A percentile compares a stretch with the other conserved stretches of the same genome.
These are phyloP conservation scores for Eucalyptus regnans DNA, from an alignment of 345 rosid genomes.

Conservation along the genomic window DNA sequence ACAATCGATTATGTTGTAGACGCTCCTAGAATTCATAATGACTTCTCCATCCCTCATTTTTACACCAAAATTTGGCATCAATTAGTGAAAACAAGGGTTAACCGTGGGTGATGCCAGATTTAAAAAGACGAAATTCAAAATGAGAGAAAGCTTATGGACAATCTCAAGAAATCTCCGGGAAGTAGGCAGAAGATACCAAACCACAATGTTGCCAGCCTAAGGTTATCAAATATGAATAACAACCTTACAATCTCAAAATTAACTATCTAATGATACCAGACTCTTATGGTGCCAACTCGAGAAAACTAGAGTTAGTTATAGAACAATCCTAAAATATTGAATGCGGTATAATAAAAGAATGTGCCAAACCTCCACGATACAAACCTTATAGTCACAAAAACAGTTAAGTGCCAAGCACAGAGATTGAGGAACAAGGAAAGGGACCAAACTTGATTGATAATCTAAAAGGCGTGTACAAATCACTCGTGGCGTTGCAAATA, in stretches of 20 bases:
- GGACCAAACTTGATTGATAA: neutral
- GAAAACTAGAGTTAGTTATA: neutral
- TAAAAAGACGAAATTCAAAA: neutral
- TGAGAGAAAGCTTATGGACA: neutral
- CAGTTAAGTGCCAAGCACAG: neutral
- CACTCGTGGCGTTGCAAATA: neutral
- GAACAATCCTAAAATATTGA: neutral
- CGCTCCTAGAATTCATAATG: neutral
- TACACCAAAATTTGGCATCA: neutral
- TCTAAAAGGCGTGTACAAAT: neutral
- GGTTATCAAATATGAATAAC: neutral
- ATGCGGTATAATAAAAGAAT: neutral
- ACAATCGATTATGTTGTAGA: neutral
- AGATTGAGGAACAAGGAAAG: neutral
- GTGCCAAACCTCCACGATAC: neutral
- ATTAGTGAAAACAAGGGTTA: neutral
- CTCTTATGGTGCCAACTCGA: neutral
- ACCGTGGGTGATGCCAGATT: rapidly evolving
- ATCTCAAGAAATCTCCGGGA: neutral
- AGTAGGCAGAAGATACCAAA: neutral
- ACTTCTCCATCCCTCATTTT: neutral
- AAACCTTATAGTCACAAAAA: neutral
- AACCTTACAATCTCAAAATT: neutral
- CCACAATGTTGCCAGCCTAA: neutral
- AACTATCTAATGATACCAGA: neutral